Conservation (phyloP, 1,139 yeast genomes). For the Hansenula sp. region DNA sequence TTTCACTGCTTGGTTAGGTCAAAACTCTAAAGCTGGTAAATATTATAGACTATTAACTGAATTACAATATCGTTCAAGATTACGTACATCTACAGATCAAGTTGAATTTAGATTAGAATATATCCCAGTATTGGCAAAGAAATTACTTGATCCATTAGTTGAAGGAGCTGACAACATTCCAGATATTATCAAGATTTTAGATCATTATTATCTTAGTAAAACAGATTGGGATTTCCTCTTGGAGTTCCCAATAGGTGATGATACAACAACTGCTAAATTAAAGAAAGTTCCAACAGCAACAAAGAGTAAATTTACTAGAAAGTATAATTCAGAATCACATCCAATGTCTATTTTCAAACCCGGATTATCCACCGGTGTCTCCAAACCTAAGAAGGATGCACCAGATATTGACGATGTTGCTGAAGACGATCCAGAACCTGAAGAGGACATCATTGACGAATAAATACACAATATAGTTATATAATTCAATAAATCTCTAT, state of each 20-base stretch:
- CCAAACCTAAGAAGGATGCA: constrained; percentile 32
- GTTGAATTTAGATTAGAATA: constrained; percentile 75
- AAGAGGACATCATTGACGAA: constrained; percentile 7
- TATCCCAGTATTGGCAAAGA: constrained; percentile 57
- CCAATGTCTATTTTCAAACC: constrained; percentile 76
- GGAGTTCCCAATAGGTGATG: constrained; percentile 74
- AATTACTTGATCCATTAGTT: constrained; percentile 53
- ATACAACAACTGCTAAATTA: constrained; percentile 39
- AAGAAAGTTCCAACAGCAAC: constrained; percentile 70
- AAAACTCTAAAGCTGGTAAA: constrained; percentile 80
- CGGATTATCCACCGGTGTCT: constrained; percentile 30
- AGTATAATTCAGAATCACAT: constrained; percentile 69
- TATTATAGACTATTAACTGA: constrained; percentile 79
- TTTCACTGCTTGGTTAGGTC: constrained; percentile 89
- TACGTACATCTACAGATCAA: constrained; percentile 74
- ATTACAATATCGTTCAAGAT: constrained; percentile 80
- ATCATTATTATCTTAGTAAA: constrained; percentile 75
- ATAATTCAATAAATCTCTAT: neutral
- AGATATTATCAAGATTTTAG: constrained; percentile 66
- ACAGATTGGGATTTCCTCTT: constrained; percentile 89
- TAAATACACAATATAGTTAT: neutral
- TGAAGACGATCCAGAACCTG: constrained; percentile 39
- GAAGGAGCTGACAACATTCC: constrained; percentile 53
- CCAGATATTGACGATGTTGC: constrained; percentile 60
- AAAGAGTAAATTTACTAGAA: constrained; percentile 82